Evolutionary conservation across 2,329 filamentous ascomycete genomes (phyloP).

Genomic region (Phyllosticta citriasiana): DNA sequence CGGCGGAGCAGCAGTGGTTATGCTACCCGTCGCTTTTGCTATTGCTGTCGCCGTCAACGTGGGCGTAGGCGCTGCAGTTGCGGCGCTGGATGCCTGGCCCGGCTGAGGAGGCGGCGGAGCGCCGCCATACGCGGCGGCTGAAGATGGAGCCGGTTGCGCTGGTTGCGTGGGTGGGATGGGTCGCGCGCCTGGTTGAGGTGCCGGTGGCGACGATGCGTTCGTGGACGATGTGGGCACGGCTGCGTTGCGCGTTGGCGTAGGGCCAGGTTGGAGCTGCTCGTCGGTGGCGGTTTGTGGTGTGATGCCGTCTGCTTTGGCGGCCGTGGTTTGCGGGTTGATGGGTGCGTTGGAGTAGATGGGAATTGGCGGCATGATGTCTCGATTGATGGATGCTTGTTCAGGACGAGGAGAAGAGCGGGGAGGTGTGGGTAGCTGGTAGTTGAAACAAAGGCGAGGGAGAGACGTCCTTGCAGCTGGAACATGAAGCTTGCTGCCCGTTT

Average conservation of each 20-base stretch:
- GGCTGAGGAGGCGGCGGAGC: slow-evolving; percentile 31
- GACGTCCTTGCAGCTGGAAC: background rate
- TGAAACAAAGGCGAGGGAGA: background rate
- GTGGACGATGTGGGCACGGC: slow-evolving; percentile 21
- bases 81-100: slow-evolving; percentile 29
- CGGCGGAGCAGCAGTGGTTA: slow-evolving; percentile 18
- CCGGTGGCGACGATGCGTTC: slow-evolving; percentile 17
- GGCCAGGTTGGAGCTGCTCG: slow-evolving; percentile 21
- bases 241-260: slow-evolving; percentile 27
- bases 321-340: slow-evolving; percentile 26
- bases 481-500: slow-evolving; percentile 5
- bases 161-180: slow-evolving; percentile 11
- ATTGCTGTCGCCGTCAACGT: slow-evolving; percentile 19
- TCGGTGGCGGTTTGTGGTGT: slow-evolving; percentile 21
- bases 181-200: slow-evolving; percentile 24
- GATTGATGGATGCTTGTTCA: background rate
- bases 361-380: slow-evolving; percentile 35
- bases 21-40: slow-evolving; percentile 13
- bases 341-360: slow-evolving; percentile 38
- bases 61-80: slow-evolving; percentile 15
- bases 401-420: background rate
- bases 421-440: background rate
- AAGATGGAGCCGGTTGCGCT: background rate
- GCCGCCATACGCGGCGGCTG: background rate
- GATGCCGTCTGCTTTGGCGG: slow-evolving; percentile 13